Evolutionary conservation across 2,329 filamentous ascomycete species (phyloP), one percentile per base, ranked within the genome.

Genomic region (Bipolaris gigantea): DNA sequence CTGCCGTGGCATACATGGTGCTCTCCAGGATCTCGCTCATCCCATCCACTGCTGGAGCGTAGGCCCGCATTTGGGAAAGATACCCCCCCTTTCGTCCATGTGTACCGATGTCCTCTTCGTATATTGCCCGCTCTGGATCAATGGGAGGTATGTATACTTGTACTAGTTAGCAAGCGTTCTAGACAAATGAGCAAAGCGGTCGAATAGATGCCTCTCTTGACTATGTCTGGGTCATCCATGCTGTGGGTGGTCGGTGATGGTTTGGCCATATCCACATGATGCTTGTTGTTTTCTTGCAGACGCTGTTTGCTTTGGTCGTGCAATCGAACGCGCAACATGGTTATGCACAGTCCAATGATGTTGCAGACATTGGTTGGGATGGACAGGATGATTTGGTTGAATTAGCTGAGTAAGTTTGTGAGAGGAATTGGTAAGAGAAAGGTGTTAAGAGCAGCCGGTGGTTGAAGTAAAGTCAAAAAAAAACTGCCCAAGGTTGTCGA

Each of bases 311-410:
- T 19, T 4, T 33, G 36, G 33, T 21, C 25, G 15, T 30, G 25
- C 8, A 54, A 33, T 16, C 46, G 41, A 5, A 32, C 18, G 39
- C 50, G 50, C 23, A 45, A 40, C 36, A 43, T 56, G 6, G 39
- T 25, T 39, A 11, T 56, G 9, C n/a, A n/a, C 2, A 41, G 34
- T 16, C 34, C 36, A 52, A 51, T 57, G 27, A 43, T 19, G 4
- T 13, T n/a, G 30, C 1, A 10, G 19, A 13, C 4, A 25, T 9
- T 19, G n/a, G 25, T 18, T 4, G 27, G 10, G 15, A 32, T 25
- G 18, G 23, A 18, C 15, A 3, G 16, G 25, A 10, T 27, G 25
- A 27, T 9, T 27, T 27, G 25, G 25, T 3, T 9, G 25, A 27
- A 27, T 27, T 9, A 27, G 16, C 15, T 18, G 35, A 10, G 25